Evolutionary conservation across 1,139 yeast genomes (phyloP).

Genomic region (Sugiyamaella grinbergsii): DNA sequence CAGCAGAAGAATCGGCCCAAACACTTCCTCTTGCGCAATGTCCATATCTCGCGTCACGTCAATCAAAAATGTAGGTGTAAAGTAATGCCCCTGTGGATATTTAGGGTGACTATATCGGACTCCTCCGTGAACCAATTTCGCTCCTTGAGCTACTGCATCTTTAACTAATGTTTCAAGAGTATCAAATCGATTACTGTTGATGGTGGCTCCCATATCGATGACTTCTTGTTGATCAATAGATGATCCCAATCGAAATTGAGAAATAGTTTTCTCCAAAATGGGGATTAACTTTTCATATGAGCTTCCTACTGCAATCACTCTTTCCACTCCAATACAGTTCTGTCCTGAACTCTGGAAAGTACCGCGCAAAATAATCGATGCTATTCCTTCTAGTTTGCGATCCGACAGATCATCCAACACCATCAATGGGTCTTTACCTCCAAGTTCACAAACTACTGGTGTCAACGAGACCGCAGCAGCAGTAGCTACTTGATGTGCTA

Average conservation of each 20-base stretch:
- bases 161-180: constrained; percentile 63
- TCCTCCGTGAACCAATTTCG: constrained; percentile 78
- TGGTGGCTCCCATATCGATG: constrained; percentile 95
- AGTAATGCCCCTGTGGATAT: constrained; percentile 93
- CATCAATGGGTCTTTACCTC: constrained; percentile 91
- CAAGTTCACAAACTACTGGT: constrained; percentile 92
- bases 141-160: constrained; percentile 82
- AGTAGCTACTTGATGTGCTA: constrained; percentile 81
- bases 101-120: constrained; percentile 77
- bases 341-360: constrained; percentile 97
- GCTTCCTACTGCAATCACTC: constrained; percentile 75
- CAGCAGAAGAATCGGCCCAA: constrained; percentile 85
- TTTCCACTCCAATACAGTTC: constrained; percentile 94
- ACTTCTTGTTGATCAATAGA: constrained; percentile 82
- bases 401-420: constrained; percentile 64
- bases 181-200: constrained; percentile 72
- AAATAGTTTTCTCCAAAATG: constrained; percentile 59
- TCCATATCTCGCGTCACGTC: constrained; percentile 79
- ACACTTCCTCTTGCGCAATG: constrained; percentile 86
- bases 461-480: constrained; percentile 83
- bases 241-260: constrained; percentile 73
- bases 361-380: constrained; percentile 88
- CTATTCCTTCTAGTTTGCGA: constrained; percentile 51
- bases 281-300: constrained; percentile 64
- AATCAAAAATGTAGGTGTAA: constrained; percentile 80